Evolutionary conservation across 2,329 filamentous ascomycete species (phyloP), one percentile per base, ranked within the genome.

Genomic region (Hymenoscyphus scutula): DNA sequence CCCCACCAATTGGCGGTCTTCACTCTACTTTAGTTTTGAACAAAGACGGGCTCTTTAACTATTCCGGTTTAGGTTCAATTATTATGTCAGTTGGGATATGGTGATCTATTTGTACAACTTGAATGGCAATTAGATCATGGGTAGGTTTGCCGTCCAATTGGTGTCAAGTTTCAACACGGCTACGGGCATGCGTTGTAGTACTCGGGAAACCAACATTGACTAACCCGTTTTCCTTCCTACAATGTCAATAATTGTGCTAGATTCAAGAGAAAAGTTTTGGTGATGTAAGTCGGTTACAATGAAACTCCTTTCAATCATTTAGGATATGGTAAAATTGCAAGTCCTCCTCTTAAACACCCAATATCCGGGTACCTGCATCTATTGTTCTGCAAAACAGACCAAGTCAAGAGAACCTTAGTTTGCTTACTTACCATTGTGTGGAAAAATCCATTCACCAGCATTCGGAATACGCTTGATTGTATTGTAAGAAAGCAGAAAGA

Each of bases 351-450:
- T 51, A 19, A 25, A 23, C 11, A 51, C 19, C 19, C 19, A 51
- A 51, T 51, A 51, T 51, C 19, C 45, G 45, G 45, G 45, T 51
- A 51, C 45, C 19, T 51, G 45, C 45, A 51, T 51, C 13, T 7
- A 51, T 51, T 45, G 19, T 23, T 51, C 19, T 25, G 11, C 45
- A 51, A 23, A 23, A 7, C 23, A n/a, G n/a, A 48, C 19, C 23
- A 23, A 48, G n/a, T 48, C 45, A 13, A 37, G 27, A 37, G 34
- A 17, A 15, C 13, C 5, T 37, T 17, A 37, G 32, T 37, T 37
- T 37, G 32, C 32, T 3, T 37, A 37, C 34, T 6, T n/a, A n/a
- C n/a, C 32, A 34, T 34, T 34, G 10, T 34, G 32, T 13, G 15
- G 15, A 37, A 5, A 37, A 37, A 37, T 15, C 15, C 11, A 37